Base-by-base conservation (phyloP, 1,284 basidiomycete genomes). In the Volvariella volvacea region DNA sequence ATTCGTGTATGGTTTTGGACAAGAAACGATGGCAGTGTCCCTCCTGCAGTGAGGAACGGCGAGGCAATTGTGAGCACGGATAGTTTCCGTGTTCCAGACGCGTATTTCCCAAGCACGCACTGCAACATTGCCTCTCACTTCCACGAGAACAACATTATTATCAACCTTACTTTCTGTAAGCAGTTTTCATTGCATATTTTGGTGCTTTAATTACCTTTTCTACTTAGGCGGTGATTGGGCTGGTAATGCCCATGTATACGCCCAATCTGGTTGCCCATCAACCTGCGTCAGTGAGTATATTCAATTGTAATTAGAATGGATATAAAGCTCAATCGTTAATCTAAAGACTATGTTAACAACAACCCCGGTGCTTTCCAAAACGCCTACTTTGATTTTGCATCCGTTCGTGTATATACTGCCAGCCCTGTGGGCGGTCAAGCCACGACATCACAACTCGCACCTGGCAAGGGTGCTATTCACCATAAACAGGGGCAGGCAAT, bases 1-100 rank as follows among this genome's bases (percentile, higher is more conserved):
- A 71, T 80, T 56, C 74, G 71, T 46, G 63, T 79, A 36, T 81
- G 77, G 77, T 81, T 80, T 62, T 81, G 77, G 78, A 53, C 72
- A 2, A 66, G 75, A 41, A 55, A 57, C 38, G 65, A 58, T 16
- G 51, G 56, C 1, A 60, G 53, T 39, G 65, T 77, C 15, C 79
- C 79, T 1, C 50, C 54, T 1, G 73, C 74, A 44, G 71, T 80
- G 10, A 52, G 45, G 8, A 59, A 58, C 36, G 74, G 73, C 12
- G 60, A 55, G 1, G 55, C 56, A 2, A 51, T 48, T 22, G 62
- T 81, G 33, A 60, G 74, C 48, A 75, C 79, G 1, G 59, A 28
- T 28, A 6, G 6, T 15, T 30, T 79, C 78, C 78, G 79, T 3
- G 71, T 63, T 0, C 79, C 80, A 2, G 53, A 55, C 14, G 80